These are phyloP conservation scores for Pseudonectria foliicola DNA, from an alignment of 2,329 filamentous ascomycete species.

Conservation along the genomic window DNA sequence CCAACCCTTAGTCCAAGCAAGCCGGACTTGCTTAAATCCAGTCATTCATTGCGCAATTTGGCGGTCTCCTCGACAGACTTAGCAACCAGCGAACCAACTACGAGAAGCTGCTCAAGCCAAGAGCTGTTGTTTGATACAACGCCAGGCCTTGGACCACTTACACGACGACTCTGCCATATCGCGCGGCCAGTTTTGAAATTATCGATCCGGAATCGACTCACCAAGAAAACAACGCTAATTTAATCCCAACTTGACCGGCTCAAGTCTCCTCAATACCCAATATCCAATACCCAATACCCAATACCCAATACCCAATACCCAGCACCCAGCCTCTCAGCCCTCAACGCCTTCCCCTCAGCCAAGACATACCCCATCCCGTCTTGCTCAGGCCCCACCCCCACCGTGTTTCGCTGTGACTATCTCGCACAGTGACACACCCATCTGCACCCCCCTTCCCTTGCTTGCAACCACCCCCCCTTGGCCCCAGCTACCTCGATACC, in stretches of 20 bases:
- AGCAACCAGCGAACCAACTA: slow-evolving; percentile 12
- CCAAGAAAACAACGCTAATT: slow-evolving; percentile 23
- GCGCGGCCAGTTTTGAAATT: slow-evolving; percentile 15
- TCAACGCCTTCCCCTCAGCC: slow-evolving; percentile 15
- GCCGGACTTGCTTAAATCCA: slow-evolving; percentile 53
- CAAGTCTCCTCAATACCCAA: slow-evolving; percentile 17
- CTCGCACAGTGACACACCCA: slow-evolving; percentile 17
- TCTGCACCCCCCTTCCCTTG: slow-evolving; percentile 14
- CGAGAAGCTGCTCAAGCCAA: slow-evolving; percentile 6
- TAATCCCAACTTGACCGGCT: slow-evolving; percentile 22
- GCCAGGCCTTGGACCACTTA: slow-evolving; percentile 17
- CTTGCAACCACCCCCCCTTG: slow-evolving; percentile 18
- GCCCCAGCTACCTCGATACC: slow-evolving; percentile 19
- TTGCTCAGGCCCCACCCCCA: slow-evolving; percentile 21
- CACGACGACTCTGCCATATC: slow-evolving; percentile 14
- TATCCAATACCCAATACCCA: slow-evolving; percentile 21
- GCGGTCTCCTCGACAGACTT: slow-evolving; percentile 1
- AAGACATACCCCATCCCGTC: slow-evolving; percentile 21
- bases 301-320: slow-evolving; percentile 18
- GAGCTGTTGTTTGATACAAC: slow-evolving; percentile 23
- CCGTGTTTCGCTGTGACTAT: slow-evolving; percentile 9
- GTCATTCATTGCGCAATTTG: slow-evolving; percentile 36
- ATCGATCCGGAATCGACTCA: slow-evolving; percentile 12
- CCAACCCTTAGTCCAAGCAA: slow-evolving; percentile 42
- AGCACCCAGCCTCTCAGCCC: slow-evolving; percentile 12